These are phyloP conservation scores for Canariomyces notabilis DNA, from an alignment of 2,329 filamentous ascomycete species.

Conservation along the genomic window DNA sequence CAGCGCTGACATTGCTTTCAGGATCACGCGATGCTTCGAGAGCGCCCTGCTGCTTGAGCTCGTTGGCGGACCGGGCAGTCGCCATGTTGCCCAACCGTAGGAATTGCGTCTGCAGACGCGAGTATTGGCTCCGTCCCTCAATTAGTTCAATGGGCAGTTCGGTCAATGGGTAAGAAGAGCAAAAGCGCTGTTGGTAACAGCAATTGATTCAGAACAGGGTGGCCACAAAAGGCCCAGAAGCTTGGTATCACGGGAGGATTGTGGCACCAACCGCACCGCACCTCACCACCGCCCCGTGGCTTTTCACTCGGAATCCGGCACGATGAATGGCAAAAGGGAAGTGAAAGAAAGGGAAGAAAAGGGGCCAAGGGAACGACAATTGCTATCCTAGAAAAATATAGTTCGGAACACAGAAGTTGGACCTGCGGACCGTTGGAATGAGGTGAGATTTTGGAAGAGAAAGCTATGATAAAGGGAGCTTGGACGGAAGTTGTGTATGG, in stretches of 20 bases:
- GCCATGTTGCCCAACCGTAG: slow-evolving; percentile 27
- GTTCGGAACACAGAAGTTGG: slow-evolving; percentile 9
- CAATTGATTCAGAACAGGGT: neutral
- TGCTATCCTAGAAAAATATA: neutral
- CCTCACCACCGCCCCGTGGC: too few species aligned
- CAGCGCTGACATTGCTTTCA: slow-evolving; percentile 59
- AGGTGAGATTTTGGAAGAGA: slow-evolving; percentile 4
- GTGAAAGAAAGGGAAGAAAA: neutral
- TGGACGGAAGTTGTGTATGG: slow-evolving; percentile 10
- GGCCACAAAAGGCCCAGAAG: neutral
- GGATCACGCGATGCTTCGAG: slow-evolving; percentile 72
- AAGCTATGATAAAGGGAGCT: slow-evolving; percentile 6
- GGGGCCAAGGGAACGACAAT: slow-evolving; percentile 1
- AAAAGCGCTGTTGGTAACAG: neutral
- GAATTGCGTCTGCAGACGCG: slow-evolving; percentile 18
- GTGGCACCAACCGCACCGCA: slow-evolving; percentile 11
- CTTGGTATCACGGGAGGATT: slow-evolving; percentile 1
- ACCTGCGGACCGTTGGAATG: slow-evolving; percentile 8
- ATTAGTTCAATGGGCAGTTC: slow-evolving; percentile 16
- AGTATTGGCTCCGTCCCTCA: slow-evolving; percentile 9
- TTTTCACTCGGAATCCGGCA: neutral
- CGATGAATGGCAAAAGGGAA: neutral
- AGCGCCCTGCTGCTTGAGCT: slow-evolving; percentile 77
- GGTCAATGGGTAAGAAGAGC: neutral
- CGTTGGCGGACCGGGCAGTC: slow-evolving; percentile 34